Evolutionary conservation across 169 alveolate species (phyloP).

Genomic region (Plasmodium gallinaceum): DNA sequence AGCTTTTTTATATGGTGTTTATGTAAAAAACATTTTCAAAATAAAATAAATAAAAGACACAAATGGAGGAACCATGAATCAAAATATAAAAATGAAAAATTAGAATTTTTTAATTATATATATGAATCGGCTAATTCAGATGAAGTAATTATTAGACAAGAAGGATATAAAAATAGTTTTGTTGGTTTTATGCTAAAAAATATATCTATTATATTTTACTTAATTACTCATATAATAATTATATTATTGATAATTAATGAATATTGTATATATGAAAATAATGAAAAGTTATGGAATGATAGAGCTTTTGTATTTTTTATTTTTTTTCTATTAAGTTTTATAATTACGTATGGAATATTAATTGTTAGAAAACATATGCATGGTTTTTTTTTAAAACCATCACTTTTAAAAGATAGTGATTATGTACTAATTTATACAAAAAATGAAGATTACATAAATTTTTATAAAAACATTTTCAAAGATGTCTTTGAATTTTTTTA

Average conservation of each 20-base stretch:
- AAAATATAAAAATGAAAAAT: constrained; percentile 21
- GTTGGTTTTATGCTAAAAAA: constrained; percentile 40
- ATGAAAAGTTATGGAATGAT: constrained; percentile 82
- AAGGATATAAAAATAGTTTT: constrained; percentile 48
- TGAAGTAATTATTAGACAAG: constrained; percentile 57
- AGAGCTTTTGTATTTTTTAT: constrained; percentile 79
- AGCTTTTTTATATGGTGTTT: constrained; percentile 40
- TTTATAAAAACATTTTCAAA: constrained; percentile 2
- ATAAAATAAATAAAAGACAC: constrained; percentile 34
- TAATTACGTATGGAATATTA: constrained; percentile 59
- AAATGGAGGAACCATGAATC: constrained; percentile 21
- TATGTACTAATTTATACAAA: constrained; percentile 53
- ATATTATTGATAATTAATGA: constrained; percentile 81
- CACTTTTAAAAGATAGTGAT: constrained; percentile 62
- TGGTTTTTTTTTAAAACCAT: constrained; percentile 51
- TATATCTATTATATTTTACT: constrained; percentile 28
- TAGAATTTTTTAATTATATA: constrained; percentile 57
- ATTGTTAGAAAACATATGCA: constrained; percentile 57
- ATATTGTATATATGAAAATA: constrained; percentile 81
- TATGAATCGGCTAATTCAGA: constrained; percentile 21
- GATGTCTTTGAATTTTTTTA: not conserved
- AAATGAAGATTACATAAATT: constrained; percentile 39
- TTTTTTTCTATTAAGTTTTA: constrained; percentile 50
- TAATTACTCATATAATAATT: constrained; percentile 79
- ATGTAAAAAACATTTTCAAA: constrained; percentile 12